Conservation (phyloP, 768 basidiomycete species). For the Suillus placidus region DNA sequence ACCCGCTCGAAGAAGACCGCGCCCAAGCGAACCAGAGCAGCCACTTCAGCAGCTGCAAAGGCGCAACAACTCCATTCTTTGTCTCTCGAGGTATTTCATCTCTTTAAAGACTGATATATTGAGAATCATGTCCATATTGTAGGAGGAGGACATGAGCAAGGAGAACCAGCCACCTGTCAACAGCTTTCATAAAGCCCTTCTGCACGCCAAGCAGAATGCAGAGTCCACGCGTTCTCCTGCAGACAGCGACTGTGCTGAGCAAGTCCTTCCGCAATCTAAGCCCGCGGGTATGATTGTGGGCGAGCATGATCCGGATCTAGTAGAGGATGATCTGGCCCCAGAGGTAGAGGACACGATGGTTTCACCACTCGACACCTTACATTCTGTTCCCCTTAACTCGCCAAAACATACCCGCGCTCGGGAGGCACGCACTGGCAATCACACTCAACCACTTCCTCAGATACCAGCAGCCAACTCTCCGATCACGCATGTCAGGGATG, state of each 20-base stretch:
- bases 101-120: neutral
- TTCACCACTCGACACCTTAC: slow-evolving; percentile 40
- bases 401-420: slow-evolving; percentile 21
- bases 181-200: slow-evolving; percentile 49
- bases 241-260: neutral
- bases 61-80: slow-evolving; percentile 43
- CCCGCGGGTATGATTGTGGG: neutral
- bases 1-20: slow-evolving; percentile 67
- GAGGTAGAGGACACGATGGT: slow-evolving; percentile 19
- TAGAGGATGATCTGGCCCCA: slow-evolving; percentile 19
- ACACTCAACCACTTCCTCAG: slow-evolving; percentile 25
- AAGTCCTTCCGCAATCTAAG: neutral
- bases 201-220: slow-evolving; percentile 34
- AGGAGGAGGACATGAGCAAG: slow-evolving; percentile 40
- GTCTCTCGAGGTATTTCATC: slow-evolving; percentile 48
- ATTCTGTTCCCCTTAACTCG: slow-evolving; percentile 44
- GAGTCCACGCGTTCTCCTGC: slow-evolving; percentile 8
- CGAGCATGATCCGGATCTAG: slow-evolving; percentile 6
- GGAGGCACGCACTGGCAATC: slow-evolving; percentile 12
- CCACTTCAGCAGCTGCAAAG: slow-evolving; percentile 44
- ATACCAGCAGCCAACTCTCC: slow-evolving; percentile 10
- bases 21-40: slow-evolving; percentile 52
- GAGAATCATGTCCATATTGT: slow-evolving; percentile 10
- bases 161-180: slow-evolving; percentile 48
- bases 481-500: slow-evolving; percentile 18